Percentiles rank a stretch among this genome's conserved stretches.
phyloP scores from a whole-genome alignment of 1,284 basidiomycete species.

The Trichosporon sp. region DNA sequence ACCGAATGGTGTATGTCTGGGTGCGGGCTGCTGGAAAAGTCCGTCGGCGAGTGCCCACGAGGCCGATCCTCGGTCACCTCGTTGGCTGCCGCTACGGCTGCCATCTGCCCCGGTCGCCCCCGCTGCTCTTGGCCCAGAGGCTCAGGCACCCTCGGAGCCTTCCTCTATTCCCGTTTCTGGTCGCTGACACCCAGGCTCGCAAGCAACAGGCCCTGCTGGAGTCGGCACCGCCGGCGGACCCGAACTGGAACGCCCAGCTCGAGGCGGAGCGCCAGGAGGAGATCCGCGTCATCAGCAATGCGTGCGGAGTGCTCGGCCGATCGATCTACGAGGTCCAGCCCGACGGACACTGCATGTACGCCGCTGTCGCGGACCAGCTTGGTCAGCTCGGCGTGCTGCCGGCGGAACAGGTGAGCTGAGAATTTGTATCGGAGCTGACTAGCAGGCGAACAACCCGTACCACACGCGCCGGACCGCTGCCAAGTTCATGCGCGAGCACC shows the following conservation, averaged over 20 bases:
- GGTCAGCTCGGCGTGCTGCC: constrained; percentile 41
- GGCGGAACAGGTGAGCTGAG: constrained; percentile 27
- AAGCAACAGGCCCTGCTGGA: constrained; percentile 68
- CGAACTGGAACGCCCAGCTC: constrained; percentile 61
- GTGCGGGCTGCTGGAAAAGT: background rate
- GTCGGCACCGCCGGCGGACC: constrained; percentile 58
- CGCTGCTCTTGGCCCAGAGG: background rate
- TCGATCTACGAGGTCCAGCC: constrained; percentile 80
- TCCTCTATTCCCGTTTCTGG: background rate
- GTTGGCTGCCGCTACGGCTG: background rate
- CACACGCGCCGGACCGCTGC: constrained; percentile 67
- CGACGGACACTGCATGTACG: constrained; percentile 93
- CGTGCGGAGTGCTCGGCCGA: constrained; percentile 65
- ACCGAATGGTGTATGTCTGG: background rate
- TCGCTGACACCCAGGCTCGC: constrained; percentile 57
- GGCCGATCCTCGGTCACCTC: background rate
- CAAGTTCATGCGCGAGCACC: constrained; percentile 74
- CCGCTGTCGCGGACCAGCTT: constrained; percentile 79
- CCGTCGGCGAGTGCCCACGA: background rate
- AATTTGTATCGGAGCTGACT: background rate
- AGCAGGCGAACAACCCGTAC: constrained; percentile 31
- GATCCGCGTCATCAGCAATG: constrained; percentile 61
- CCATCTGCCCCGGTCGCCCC: background rate
- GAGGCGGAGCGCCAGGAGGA: constrained; percentile 69
- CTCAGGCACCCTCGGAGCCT: background rate